Base-by-base conservation (phyloP, 2,329 filamentous ascomycete species). In the Penicillium sp. region DNA sequence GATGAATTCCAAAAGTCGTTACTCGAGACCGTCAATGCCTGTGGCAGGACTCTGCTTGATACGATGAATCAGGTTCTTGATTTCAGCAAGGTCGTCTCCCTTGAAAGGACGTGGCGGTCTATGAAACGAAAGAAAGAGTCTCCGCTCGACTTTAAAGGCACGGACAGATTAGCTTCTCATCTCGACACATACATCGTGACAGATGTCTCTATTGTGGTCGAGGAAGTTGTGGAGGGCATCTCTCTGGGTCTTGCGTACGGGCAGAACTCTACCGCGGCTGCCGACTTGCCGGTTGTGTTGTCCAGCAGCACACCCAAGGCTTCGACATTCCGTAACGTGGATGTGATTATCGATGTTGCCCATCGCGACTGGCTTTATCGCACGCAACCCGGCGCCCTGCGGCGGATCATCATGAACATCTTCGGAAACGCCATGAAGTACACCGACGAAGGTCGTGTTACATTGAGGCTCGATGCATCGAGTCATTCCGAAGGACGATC, bases 371-470 rank as follows among this genome's bases (percentile, higher is more conserved):
- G 81, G 78, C 62, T 67, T 1, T 81, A 80, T 55, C 67, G 74
- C 3, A 74, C 77, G 2, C 75, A 82, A 38, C 74, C 77, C 0
- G 80, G 81, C 0, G 75, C 74, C 1, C 64, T 76, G 50, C 67
- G 74, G 39, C 70, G 79, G 6, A 75, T 84, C 38, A 71, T 83
- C 39, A 81, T 82, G 78, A 84, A 84, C 46, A 56, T 84, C 0
- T 77, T 82, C 34, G 78, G 78, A 7, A 84, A 84, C 55, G 74
- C 81, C 0, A 69, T 84, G 57, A 84, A 84, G 58, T 84, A 82
- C 47, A 84, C 79, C 0, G 68, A 72, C 2, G 59, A 65, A 1
- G 80, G 80, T 3, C 75, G 68, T 43, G 72, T 83, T 2, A 69
- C 71, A 6, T 65, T 79, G 3, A 65, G 59, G 2, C 51, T 78